A percentile compares a stretch with the other conserved stretches of the same genome.
phyloP scores from a whole-genome alignment of 2,329 filamentous ascomycete genomes.

The Myotisia sp. region DNA sequence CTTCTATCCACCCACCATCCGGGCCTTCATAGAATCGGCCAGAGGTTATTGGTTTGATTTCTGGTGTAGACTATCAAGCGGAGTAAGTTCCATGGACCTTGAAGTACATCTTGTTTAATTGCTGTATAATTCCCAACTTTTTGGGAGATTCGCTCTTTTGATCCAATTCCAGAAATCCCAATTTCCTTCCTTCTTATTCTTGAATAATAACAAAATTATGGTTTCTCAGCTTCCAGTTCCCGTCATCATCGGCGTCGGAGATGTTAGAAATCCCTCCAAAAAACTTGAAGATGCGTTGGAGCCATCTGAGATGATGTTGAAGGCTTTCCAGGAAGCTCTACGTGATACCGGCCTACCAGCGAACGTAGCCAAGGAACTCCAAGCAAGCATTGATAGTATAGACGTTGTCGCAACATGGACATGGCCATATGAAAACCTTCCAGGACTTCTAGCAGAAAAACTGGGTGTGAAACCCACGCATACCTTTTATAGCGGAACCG shows the following conservation, averaged over 20 bases:
- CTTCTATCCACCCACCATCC: no score
- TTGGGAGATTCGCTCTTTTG: no score
- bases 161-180: background rate
- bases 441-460: slow-evolving; percentile 37
- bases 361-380: slow-evolving; percentile 23
- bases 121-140: no score
- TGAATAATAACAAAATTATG: background rate
- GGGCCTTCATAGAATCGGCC: no score
- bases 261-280: slow-evolving; percentile 44
- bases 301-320: slow-evolving; percentile 44
- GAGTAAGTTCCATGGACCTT: no score
- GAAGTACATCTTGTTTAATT: no score
- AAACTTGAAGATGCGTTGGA: slow-evolving; percentile 41
- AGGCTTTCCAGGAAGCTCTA: slow-evolving; percentile 40
- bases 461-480: slow-evolving; percentile 37
- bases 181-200: background rate
- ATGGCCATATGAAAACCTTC: slow-evolving; percentile 49
- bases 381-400: slow-evolving; percentile 41
- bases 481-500: slow-evolving; percentile 42
- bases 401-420: slow-evolving; percentile 50
- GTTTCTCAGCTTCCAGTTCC: slow-evolving; percentile 21
- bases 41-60: no score
- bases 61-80: no score
- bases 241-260: slow-evolving; percentile 49
- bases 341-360: slow-evolving; percentile 33